A percentile compares a stretch with the other conserved stretches of the same genome.
These are phyloP conservation scores for Venturia asperata DNA, from an alignment of 2,329 filamentous ascomycete species.

Conservation along the genomic window DNA sequence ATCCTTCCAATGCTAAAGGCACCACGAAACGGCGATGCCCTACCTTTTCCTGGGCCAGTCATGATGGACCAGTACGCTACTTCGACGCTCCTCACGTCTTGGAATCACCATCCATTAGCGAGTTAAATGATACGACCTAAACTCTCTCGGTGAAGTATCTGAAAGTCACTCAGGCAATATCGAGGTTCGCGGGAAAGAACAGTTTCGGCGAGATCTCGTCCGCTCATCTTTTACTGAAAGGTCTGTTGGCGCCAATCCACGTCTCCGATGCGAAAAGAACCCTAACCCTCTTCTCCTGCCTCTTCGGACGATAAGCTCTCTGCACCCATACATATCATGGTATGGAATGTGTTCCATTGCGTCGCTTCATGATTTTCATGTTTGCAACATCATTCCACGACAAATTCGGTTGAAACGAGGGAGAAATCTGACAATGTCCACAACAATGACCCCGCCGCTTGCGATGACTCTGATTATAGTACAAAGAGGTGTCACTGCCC, in stretches of 20 bases:
- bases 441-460: no score
- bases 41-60: slow-evolving; percentile 19
- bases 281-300: no score
- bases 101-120: not conserved
- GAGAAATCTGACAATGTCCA: no score
- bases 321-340: no score
- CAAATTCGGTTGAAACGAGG: no score
- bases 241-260: slow-evolving; percentile 1
- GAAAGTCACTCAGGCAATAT: not conserved
- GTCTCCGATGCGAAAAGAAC: slow-evolving; percentile 14
- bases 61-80: slow-evolving; percentile 17
- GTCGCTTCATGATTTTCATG: no score
- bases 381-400: no score
- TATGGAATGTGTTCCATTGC: no score
- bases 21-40: slow-evolving; percentile 17
- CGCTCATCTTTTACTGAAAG: slow-evolving; percentile 14
- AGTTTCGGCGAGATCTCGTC: slow-evolving; percentile 12
- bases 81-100: slow-evolving; percentile 12
- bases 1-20: slow-evolving; percentile 5
- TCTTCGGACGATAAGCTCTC: no score
- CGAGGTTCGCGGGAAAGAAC: not conserved
- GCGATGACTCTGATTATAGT: no score
- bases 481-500: no score
- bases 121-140: not conserved
- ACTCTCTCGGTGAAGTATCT: not conserved